A percentile compares a stretch with the other conserved stretches of the same genome.
Conservation (phyloP, 176 grass and related monocot species). For the Oryza australiensis region DNA sequence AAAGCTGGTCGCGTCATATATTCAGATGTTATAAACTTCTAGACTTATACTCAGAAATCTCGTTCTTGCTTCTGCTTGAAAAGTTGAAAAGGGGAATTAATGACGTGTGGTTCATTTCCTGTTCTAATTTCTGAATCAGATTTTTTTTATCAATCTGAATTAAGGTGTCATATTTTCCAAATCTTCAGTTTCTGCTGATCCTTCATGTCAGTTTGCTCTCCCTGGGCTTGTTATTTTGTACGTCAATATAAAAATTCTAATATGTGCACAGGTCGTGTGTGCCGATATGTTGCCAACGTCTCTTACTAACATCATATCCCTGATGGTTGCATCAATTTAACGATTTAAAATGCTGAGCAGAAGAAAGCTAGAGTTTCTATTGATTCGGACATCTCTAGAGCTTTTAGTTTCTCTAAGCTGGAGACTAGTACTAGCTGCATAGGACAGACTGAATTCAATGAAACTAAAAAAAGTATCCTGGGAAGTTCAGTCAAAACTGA, state of each 20-base stretch:
- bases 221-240: neutral
- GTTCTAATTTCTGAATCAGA: neutral
- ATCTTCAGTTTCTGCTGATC: neutral
- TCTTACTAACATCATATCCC: neutral
- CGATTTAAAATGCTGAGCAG: neutral
- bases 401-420: too few relatives aligned
- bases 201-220: neutral
- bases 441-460: neutral
- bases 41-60: neutral
- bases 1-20: conserved; percentile 18
- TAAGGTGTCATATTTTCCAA: neutral
- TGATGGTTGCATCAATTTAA: neutral
- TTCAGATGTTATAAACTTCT: neutral
- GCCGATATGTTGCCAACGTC: neutral
- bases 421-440: too few relatives aligned
- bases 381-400: neutral
- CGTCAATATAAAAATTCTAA: neutral
- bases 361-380: neutral
- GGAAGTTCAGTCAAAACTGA: too few relatives aligned
- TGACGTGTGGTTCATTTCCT: neutral
- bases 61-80: neutral
- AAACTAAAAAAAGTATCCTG: neutral
- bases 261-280: neutral
- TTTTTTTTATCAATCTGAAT: neutral
- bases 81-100: neutral